Conservation (phyloP, 768 basidiomycete species). For the Leccinum incarnatum region DNA sequence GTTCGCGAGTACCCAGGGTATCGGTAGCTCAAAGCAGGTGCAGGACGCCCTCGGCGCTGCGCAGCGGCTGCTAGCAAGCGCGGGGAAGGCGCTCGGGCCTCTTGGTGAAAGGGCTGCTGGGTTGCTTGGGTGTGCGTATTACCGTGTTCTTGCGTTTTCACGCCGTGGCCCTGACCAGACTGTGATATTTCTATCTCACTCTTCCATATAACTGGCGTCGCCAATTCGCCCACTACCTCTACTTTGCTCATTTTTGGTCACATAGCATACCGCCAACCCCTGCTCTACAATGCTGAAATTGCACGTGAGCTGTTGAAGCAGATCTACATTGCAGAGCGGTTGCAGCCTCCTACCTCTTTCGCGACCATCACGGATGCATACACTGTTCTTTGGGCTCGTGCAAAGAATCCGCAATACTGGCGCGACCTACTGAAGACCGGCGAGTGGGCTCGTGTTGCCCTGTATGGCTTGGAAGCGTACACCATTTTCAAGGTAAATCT, state of each 20-base stretch:
- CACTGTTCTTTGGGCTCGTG: conserved; percentile 60
- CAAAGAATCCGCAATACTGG: conserved; percentile 58
- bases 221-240: background rate
- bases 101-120: conserved; percentile 53
- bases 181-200: background rate
- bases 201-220: background rate
- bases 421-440: conserved; percentile 57
- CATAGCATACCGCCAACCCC: conserved; percentile 70
- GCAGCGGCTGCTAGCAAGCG: conserved; percentile 53
- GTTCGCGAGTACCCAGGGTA: conserved; percentile 45
- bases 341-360: conserved; percentile 60
- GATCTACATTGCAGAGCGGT: conserved; percentile 63
- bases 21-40: conserved; percentile 58
- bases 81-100: conserved; percentile 47
- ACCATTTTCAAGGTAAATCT: conserved; percentile 77
- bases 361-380: conserved; percentile 57
- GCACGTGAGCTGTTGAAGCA: conserved; percentile 73
- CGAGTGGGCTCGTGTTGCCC: conserved; percentile 61
- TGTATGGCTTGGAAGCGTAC: conserved; percentile 86
- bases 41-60: conserved; percentile 61
- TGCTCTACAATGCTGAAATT: conserved; percentile 77
- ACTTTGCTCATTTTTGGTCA: background rate
- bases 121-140: conserved; percentile 51
- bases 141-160: background rate
- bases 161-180: conserved; percentile 2